These are phyloP conservation scores for Penicillium sp. DNA, from an alignment of 2,329 filamentous ascomycete species.

Conservation along the genomic window DNA sequence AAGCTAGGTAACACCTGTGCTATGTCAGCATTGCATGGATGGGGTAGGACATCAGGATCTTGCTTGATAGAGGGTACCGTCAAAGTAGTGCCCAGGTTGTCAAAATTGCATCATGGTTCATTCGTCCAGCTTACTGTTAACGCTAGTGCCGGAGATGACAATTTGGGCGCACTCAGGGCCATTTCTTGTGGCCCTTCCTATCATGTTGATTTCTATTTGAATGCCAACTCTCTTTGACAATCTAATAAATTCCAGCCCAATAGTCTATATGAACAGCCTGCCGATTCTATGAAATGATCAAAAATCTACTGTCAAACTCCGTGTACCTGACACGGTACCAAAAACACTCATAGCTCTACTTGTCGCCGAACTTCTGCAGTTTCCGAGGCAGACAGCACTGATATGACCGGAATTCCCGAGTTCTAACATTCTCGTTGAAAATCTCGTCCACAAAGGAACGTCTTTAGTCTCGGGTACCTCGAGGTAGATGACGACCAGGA, in stretches of 20 bases:
- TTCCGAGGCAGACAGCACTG: constrained; percentile 3
- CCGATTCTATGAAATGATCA: background rate
- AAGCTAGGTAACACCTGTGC: background rate
- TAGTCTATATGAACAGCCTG: constrained; percentile 29
- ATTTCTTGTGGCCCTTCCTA: constrained; percentile 5
- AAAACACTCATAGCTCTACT: background rate
- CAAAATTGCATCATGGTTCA: no score
- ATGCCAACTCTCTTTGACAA: constrained; percentile 29
- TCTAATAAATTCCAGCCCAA: constrained; percentile 31
- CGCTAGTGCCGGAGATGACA: no score
- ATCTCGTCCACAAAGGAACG: constrained; percentile 6
- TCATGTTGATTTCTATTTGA: constrained; percentile 32
- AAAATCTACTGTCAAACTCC: no score
- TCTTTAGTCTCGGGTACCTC: constrained; percentile 1
- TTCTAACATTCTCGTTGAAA: constrained; percentile 2
- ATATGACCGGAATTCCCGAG: constrained; percentile 4
- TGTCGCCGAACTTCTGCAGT: background rate
- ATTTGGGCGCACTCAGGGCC: no score
- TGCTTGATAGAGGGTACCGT: no score
- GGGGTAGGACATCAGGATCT: no score
- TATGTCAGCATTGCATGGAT: background rate
- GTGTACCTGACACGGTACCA: background rate
- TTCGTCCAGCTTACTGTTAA: no score
- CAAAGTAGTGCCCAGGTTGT: no score
- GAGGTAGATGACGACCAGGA: background rate